Conservation (phyloP, 768 basidiomycete genomes). For the Rhodotorula graminis region DNA sequence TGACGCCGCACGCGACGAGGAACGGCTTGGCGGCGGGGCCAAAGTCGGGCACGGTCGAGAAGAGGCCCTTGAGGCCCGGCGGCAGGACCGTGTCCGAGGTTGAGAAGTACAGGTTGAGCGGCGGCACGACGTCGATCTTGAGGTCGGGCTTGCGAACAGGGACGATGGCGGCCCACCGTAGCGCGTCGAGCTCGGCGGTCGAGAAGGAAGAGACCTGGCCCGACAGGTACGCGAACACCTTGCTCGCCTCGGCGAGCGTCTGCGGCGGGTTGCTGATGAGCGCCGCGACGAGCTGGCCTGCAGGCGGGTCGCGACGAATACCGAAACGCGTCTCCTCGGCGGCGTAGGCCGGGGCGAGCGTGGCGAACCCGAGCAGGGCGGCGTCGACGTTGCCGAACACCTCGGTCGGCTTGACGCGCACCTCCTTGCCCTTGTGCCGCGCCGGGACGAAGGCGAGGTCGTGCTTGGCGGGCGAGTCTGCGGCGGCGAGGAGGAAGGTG, state of each 20-base stretch:
- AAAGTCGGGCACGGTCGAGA: slow-evolving; percentile 55
- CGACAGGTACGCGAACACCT: slow-evolving; percentile 41
- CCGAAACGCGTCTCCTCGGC: slow-evolving; percentile 38
- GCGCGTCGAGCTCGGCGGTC: slow-evolving; percentile 12
- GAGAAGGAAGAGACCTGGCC: slow-evolving; percentile 29
- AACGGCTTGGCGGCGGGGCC: slow-evolving; percentile 76
- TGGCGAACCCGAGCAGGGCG: slow-evolving; percentile 68
- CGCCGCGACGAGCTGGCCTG: slow-evolving; percentile 24
- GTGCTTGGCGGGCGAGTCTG: slow-evolving; percentile 50
- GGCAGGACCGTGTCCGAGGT: slow-evolving; percentile 30
- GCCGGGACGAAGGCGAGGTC: slow-evolving; percentile 76
- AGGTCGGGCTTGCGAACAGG: slow-evolving; percentile 19
- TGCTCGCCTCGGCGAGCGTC: slow-evolving; percentile 23
- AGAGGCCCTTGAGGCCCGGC: slow-evolving; percentile 15
- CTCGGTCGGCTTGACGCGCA: slow-evolving; percentile 52
- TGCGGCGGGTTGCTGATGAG: slow-evolving; percentile 33
- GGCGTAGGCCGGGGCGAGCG: slow-evolving; percentile 48
- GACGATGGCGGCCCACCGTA: slow-evolving; percentile 26
- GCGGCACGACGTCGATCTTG: slow-evolving; percentile 58
- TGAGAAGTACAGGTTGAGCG: slow-evolving; percentile 70
- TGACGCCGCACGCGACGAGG: slow-evolving; percentile 78
- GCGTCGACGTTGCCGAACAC: slow-evolving; percentile 67
- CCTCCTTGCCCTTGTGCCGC: slow-evolving; percentile 54
- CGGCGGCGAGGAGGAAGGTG: too few species aligned
- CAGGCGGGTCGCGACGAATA: slow-evolving; percentile 31